phyloP scores from a whole-genome alignment of 768 basidiomycete species.

The Rhizopogon roseolus region DNA sequence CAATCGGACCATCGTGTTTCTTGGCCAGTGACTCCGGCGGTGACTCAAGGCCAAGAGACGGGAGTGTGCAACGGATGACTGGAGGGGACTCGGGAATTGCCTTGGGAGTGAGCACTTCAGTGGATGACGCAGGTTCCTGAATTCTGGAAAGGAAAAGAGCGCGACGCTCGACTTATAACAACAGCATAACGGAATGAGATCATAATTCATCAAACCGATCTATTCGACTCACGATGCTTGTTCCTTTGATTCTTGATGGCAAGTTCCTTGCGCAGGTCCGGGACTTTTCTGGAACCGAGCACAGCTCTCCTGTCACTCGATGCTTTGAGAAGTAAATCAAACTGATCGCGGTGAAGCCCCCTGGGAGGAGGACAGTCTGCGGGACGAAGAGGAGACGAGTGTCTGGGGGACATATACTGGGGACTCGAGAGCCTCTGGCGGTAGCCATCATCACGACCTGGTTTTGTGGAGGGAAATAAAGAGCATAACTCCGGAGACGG shows the following conservation, averaged over 20 bases:
- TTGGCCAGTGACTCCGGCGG: conserved; percentile 45
- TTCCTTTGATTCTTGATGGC: conserved; percentile 66
- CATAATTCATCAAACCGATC: not conserved
- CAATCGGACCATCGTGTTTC: not conserved
- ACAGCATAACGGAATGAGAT: not conserved
- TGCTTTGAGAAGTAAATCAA: conserved; percentile 58
- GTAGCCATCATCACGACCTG: conserved; percentile 43
- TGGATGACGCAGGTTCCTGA: conserved; percentile 59
- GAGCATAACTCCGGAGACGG: conserved; percentile 43
- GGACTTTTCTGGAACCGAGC: conserved; percentile 40
- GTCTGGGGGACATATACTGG: conserved; percentile 40
- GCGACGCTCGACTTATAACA: conserved; percentile 59
- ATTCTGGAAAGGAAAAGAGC: conserved; percentile 74
- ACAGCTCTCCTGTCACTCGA: conserved; percentile 52
- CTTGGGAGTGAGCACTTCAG: conserved; percentile 52
- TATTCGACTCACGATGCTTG: conserved; percentile 58
- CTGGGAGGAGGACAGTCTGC: conserved; percentile 31
- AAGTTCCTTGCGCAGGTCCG: conserved; percentile 70
- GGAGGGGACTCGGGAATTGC: conserved; percentile 69
- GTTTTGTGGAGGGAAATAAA: conserved; percentile 24
- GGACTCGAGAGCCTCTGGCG: conserved; percentile 53
- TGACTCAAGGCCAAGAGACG: conserved; percentile 62
- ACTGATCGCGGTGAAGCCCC: conserved; percentile 59
- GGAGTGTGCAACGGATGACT: conserved; percentile 63
- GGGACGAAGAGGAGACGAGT: conserved; percentile 48